A percentile compares a stretch with the other conserved stretches of the same genome.
Evolutionary conservation across 208 protist genomes (phyloP).

Genomic region (Leishmania tropica): DNA sequence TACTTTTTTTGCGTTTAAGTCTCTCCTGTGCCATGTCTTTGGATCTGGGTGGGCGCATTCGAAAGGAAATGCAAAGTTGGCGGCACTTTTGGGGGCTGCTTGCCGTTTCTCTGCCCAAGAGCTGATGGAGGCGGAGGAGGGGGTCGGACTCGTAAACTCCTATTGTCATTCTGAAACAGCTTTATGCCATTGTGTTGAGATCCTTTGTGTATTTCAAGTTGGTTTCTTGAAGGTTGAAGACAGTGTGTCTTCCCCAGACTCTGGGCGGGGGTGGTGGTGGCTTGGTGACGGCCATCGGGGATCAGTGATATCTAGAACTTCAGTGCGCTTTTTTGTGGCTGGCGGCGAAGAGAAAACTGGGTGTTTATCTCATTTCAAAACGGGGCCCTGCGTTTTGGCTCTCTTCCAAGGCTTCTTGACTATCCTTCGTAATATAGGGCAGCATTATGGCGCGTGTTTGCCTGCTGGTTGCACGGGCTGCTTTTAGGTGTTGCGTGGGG

Average conservation of each 20-base stretch:
- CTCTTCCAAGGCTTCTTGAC: background rate
- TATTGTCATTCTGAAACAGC: no score
- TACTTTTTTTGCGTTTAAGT: no score
- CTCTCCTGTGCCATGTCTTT: background rate
- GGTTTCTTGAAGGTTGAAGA: no score
- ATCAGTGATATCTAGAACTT: background rate
- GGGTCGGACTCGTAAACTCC: no score
- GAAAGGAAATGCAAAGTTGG: background rate
- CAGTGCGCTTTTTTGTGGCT: background rate
- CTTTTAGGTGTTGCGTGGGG: background rate
- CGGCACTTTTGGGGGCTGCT: no score
- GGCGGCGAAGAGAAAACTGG: background rate
- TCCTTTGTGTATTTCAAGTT: no score
- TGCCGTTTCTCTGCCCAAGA: no score
- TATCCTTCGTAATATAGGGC: background rate
- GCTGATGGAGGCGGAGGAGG: no score
- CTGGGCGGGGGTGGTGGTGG: no score
- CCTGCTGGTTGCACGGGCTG: background rate
- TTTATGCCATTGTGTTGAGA: no score
- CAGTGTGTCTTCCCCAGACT: no score
- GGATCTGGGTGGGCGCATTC: background rate
- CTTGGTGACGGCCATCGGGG: background rate
- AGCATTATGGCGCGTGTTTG: background rate
- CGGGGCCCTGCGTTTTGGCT: background rate
- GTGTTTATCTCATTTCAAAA: background rate